phyloP scores from a whole-genome alignment of 345 rosid genomes.

The Gossypium sturtianum region DNA sequence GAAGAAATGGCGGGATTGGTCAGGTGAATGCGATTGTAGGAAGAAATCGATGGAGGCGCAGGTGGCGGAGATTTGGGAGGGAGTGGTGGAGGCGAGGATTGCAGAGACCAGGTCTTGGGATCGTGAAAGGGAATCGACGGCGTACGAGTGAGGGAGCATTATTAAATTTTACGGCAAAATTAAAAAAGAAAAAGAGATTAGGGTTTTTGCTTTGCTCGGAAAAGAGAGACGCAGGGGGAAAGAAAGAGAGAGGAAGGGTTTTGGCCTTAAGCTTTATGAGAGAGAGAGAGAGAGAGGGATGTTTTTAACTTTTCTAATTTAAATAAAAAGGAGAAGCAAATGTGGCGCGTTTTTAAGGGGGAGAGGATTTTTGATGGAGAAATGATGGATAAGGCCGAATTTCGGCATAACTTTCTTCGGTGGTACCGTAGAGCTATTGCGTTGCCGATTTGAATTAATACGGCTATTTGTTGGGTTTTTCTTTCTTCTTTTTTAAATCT shows the following conservation, averaged over 20 bases:
- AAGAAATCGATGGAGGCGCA: conserved; percentile 60
- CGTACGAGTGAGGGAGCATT: conserved; percentile 74
- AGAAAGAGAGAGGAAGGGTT: conserved; percentile 5
- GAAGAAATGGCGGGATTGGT: conserved; percentile 90
- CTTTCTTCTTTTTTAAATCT: not conserved
- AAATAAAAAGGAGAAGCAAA: conserved; percentile 39
- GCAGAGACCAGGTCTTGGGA: conserved; percentile 62
- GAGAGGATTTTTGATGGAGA: not conserved
- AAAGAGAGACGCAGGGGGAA: not conserved
- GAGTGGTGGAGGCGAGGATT: conserved; percentile 54
- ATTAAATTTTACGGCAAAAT: not conserved
- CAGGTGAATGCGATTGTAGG: conserved; percentile 60
- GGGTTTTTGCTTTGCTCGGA: conserved; percentile 23
- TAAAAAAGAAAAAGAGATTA: conserved; percentile 5
- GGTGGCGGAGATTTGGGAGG: conserved; percentile 53
- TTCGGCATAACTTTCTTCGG: not conserved
- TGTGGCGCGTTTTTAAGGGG: conserved; percentile 50
- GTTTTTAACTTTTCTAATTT: conserved; percentile 22
- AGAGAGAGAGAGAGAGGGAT: not conserved
- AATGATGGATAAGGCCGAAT: not conserved
- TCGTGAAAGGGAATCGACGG: conserved; percentile 61
- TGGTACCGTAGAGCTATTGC: not conserved
- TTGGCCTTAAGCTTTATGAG: not conserved
- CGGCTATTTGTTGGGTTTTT: not conserved
- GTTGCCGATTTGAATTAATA: too few species aligned